Evolutionary conservation across 2,329 filamentous ascomycete species (phyloP).

Genomic region (Aspergillus sp.): DNA sequence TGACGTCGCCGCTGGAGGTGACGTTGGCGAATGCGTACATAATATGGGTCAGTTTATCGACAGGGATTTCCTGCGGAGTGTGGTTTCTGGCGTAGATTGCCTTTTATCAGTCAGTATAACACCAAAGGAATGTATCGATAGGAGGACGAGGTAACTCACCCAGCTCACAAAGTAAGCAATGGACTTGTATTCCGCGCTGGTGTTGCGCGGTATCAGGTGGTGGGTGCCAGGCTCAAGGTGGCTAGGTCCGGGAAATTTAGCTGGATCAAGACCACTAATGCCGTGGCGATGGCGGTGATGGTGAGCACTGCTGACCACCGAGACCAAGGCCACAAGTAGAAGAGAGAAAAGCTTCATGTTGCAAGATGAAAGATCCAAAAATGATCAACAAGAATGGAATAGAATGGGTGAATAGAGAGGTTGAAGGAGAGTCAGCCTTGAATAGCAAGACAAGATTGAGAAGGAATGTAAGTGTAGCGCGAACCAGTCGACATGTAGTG

Average conservation of each 20-base stretch:
- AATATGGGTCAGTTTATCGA: conserved; percentile 80
- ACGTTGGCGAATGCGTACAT: conserved; percentile 93
- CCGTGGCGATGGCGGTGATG: too few relatives aligned
- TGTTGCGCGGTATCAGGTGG: not conserved
- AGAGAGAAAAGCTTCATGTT: not conserved
- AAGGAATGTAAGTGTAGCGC: not conserved
- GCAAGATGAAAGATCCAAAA: not conserved
- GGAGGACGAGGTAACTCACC: conserved; percentile 28
- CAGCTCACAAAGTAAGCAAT: conserved; percentile 52
- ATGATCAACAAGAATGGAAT: not conserved
- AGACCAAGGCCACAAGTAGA: not conserved
- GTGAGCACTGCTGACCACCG: not conserved
- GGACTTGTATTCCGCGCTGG: conserved; percentile 21
- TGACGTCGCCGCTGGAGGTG: conserved; percentile 78
- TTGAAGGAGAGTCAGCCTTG: not conserved
- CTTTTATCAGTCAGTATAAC: conserved; percentile 38
- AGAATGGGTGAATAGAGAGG: not conserved
- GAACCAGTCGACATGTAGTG: not conserved
- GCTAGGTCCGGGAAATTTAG: too few relatives aligned
- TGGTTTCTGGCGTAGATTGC: conserved; percentile 86
- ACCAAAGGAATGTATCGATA: not conserved
- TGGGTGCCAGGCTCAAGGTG: too few relatives aligned
- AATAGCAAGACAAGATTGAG: not conserved
- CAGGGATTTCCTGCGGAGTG: conserved; percentile 79
- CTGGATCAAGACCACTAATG: too few relatives aligned